Conservation (phyloP, 345 rosid species). For the Lenwebbia sp. region DNA sequence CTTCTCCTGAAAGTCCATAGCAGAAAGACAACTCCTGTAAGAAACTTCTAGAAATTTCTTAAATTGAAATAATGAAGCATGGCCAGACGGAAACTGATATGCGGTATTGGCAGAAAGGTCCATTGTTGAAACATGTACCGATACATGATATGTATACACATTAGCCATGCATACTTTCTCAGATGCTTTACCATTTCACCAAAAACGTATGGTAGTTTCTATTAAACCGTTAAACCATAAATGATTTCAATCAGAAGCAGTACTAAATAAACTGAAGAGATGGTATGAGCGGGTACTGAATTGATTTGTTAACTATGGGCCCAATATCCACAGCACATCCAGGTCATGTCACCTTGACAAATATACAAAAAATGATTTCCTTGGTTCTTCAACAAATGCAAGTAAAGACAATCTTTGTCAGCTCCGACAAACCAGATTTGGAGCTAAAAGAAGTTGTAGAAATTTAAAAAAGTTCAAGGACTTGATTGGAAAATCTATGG, state of each 20-base stretch:
- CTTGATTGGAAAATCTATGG: background rate
- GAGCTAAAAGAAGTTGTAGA: background rate
- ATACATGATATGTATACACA: background rate
- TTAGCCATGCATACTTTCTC: background rate
- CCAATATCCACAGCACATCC: background rate
- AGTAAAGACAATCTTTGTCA: background rate
- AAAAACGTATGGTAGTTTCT: background rate
- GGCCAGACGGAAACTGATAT: background rate
- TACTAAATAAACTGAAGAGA: background rate
- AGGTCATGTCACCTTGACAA: background rate
- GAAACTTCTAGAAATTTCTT: background rate
- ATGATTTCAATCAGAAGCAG: background rate
- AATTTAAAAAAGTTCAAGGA: background rate
- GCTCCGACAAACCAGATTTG: background rate
- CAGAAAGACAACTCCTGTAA: background rate
- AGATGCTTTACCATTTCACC: background rate
- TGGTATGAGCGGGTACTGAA: background rate
- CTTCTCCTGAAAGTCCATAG: conserved; percentile 6
- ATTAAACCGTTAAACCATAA: background rate
- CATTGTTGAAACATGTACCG: background rate
- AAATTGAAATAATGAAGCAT: background rate
- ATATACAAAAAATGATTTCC: background rate
- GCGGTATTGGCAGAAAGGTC: background rate
- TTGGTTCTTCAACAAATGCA: background rate
- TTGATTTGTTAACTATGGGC: background rate